These are phyloP conservation scores for Takashimella tepidaria DNA, from an alignment of 1,284 basidiomycete species.

Conservation along the genomic window DNA sequence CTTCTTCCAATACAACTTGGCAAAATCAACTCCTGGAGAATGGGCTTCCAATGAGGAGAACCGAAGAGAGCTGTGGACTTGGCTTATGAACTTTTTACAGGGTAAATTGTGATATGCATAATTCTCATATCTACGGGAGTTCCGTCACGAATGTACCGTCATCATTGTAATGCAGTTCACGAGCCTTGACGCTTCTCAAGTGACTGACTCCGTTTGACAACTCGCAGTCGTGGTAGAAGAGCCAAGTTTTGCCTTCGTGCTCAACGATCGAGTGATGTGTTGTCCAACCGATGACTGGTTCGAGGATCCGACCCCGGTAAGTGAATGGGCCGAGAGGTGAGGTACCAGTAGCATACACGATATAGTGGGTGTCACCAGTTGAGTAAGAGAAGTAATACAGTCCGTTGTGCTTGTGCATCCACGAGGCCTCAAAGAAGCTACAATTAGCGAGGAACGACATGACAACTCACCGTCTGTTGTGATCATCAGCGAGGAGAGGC, in stretches of 20 bases:
- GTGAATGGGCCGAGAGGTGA: slow-evolving; percentile 35
- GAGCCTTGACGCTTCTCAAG: slow-evolving; percentile 29
- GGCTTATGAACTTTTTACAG: background rate
- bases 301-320: slow-evolving; percentile 31
- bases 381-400: slow-evolving; percentile 40
- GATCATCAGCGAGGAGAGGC: slow-evolving; percentile 28
- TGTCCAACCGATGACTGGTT: slow-evolving; percentile 37
- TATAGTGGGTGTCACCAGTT: slow-evolving; percentile 36
- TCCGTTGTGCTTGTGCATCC: slow-evolving; percentile 36
- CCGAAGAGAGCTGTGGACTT: background rate
- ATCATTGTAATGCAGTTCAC: slow-evolving; percentile 29
- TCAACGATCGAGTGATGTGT: slow-evolving; percentile 37
- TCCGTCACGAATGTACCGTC: slow-evolving; percentile 20
- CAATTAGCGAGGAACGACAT: background rate
- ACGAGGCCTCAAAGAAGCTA: slow-evolving; percentile 38
- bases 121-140: slow-evolving; percentile 6
- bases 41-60: background rate
- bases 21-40: background rate
- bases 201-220: slow-evolving; percentile 33
- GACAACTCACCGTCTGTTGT: slow-evolving; percentile 20
- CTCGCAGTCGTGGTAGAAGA: slow-evolving; percentile 41
- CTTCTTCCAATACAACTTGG: background rate
- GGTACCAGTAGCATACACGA: slow-evolving; percentile 28
- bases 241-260: slow-evolving; percentile 29
- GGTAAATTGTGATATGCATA: background rate